Evolutionary conservation across 176 grass and related monocot genomes (phyloP).

Genomic region (Hsuehochloa calcarea): DNA sequence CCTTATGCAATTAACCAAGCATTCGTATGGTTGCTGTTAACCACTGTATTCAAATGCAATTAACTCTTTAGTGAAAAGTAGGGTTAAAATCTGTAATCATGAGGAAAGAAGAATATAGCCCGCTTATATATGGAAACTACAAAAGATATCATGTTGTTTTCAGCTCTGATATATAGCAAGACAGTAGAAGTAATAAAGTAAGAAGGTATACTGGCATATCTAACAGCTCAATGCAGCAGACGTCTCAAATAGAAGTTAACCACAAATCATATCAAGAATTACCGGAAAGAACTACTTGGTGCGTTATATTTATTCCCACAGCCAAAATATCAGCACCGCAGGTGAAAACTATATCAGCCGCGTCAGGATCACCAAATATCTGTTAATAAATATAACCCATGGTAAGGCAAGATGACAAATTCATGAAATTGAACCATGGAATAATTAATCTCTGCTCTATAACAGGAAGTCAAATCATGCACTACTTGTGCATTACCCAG

Average conservation of each 20-base stretch:
- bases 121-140: neutral
- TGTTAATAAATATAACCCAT: constrained; percentile 35
- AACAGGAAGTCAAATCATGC: neutral
- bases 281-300: constrained; percentile 89
- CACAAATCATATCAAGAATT: neutral
- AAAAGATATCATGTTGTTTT: neutral
- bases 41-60: neutral
- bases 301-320: constrained; percentile 84
- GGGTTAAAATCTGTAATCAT: neutral
- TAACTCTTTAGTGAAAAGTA: neutral
- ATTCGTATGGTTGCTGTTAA: neutral
- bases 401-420: neutral
- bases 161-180: neutral
- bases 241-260: neutral
- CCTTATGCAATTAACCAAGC: neutral
- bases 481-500: neutral
- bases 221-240: neutral
- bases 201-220: neutral
- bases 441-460: neutral
- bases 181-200: neutral
- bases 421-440: neutral
- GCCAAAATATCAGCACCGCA: constrained; percentile 88
- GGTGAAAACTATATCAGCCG: constrained; percentile 89
- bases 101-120: neutral
- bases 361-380: constrained; percentile 89